phyloP scores from a whole-genome alignment of 805 yeast species.

The Candida anglica region DNA sequence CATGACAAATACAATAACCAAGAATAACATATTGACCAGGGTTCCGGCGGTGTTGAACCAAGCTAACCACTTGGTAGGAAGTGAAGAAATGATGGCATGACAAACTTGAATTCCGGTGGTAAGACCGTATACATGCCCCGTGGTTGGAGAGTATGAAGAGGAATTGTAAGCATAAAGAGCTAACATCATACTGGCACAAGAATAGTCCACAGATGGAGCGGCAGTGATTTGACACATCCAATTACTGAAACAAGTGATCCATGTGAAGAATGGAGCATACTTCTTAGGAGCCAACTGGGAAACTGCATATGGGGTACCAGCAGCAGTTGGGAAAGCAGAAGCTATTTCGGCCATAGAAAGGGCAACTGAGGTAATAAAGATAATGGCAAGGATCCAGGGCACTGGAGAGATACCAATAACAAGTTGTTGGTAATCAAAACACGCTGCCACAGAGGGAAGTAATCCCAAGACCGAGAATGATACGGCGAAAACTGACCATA shows the following conservation, averaged over 20 bases:
- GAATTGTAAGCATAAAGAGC: conserved; percentile 43
- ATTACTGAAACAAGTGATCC: conserved; percentile 64
- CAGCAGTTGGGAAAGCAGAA: conserved; percentile 62
- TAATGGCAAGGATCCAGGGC: conserved; percentile 55
- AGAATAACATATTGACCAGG: conserved; percentile 43
- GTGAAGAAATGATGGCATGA: conserved; percentile 45
- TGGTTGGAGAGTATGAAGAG: conserved; percentile 35
- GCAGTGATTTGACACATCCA: conserved; percentile 63
- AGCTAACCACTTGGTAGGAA: conserved; percentile 55
- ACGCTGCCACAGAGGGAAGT: conserved; percentile 61
- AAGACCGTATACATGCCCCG: conserved; percentile 49
- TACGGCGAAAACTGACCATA: conserved; percentile 57
- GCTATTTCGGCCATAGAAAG: conserved; percentile 62
- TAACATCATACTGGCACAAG: conserved; percentile 54
- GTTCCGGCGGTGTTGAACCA: conserved; percentile 49
- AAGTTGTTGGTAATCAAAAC: conserved; percentile 56
- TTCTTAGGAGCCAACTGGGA: conserved; percentile 56
- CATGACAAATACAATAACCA: conserved; percentile 50
- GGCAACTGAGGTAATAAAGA: conserved; percentile 56
- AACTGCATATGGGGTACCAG: conserved; percentile 69
- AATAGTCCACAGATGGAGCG: conserved; percentile 56
- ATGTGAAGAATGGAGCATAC: conserved; percentile 50
- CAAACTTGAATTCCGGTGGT: conserved; percentile 48
- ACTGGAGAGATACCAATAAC: conserved; percentile 62
- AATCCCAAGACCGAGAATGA: conserved; percentile 63